phyloP scores from a whole-genome alignment of 225 moss, liverwort and hornwort genomes.

The Asterella californica region DNA sequence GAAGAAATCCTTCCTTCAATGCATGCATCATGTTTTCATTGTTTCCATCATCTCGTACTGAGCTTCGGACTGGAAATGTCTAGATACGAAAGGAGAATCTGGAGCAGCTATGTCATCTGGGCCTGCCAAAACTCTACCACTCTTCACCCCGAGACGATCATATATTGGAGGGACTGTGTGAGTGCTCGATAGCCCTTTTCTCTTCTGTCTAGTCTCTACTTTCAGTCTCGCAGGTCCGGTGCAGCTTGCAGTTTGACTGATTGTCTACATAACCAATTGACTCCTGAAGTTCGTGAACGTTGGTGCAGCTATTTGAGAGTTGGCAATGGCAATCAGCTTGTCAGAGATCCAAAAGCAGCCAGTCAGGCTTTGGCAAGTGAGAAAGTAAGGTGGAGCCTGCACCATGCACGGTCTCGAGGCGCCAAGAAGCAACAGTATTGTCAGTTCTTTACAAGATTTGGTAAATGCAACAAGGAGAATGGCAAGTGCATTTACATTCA shows the following conservation, averaged over 20 bases:
- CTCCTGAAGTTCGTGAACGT: background rate
- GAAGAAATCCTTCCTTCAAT: background rate
- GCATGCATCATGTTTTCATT: background rate
- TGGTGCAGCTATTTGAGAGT: constrained; percentile 72
- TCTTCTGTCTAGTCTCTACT: background rate
- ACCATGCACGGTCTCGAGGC: constrained; percentile 78
- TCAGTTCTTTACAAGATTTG: constrained; percentile 91
- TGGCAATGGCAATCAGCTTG: constrained; percentile 94
- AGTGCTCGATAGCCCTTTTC: constrained; percentile 29
- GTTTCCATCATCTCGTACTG: background rate
- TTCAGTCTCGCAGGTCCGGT: background rate
- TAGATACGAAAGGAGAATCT: constrained; percentile 29
- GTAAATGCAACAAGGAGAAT: constrained; percentile 87
- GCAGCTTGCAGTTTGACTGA: background rate
- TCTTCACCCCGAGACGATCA: constrained; percentile 53
- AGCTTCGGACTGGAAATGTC: background rate
- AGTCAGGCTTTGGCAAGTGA: constrained; percentile 81
- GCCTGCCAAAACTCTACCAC: constrained; percentile 35
- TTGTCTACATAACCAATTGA: background rate
- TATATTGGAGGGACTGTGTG: constrained; percentile 65
- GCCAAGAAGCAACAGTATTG: constrained; percentile 84
- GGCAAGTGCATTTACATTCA: constrained; percentile 92
- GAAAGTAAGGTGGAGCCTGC: constrained; percentile 91
- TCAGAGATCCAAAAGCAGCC: constrained; percentile 73
- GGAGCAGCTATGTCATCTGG: constrained; percentile 35